These are phyloP conservation scores for Trichosporon ovoides DNA, from an alignment of 1,284 basidiomycete species.

Conservation along the genomic window DNA sequence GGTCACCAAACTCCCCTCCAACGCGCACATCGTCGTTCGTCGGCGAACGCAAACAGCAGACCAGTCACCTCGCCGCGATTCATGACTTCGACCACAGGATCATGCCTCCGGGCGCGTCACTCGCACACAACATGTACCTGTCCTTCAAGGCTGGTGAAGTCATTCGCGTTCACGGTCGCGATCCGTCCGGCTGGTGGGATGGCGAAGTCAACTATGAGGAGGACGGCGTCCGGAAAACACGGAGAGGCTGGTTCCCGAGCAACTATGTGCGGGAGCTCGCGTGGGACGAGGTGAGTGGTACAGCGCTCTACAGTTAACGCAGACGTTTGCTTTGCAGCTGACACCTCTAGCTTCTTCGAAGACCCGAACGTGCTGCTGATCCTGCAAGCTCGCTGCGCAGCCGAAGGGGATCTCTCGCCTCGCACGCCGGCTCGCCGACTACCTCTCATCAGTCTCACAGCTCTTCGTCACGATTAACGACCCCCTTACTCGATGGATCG, in stretches of 20 bases:
- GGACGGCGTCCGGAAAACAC: constrained; percentile 18
- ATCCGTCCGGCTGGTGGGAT: constrained; percentile 96
- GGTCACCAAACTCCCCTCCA: constrained; percentile 10
- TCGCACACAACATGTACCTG: constrained; percentile 71
- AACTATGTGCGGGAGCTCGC: constrained; percentile 50
- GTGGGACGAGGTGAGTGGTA: constrained; percentile 26
- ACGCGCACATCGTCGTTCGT: constrained; percentile 7
- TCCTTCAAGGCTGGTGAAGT: constrained; percentile 83
- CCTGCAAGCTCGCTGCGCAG: not conserved
- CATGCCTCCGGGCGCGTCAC: constrained; percentile 29
- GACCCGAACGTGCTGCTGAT: not conserved
- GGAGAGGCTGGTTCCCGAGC: constrained; percentile 98
- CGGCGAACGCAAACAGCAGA: not conserved
- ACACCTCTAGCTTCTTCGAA: not conserved
- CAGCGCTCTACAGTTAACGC: not conserved
- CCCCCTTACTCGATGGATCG: not conserved
- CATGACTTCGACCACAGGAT: constrained; percentile 72
- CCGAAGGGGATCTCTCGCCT: constrained; percentile 4
- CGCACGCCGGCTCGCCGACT: constrained; percentile 5
- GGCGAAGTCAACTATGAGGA: constrained; percentile 61
- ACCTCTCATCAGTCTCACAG: constrained; percentile 4
- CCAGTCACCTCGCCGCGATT: constrained; percentile 64
- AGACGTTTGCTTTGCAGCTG: not conserved
- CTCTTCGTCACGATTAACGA: not conserved
- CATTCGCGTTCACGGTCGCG: constrained; percentile 80